phyloP scores from a whole-genome alignment of 192 early-diverging fungal species.

The Coemansia sp. region DNA sequence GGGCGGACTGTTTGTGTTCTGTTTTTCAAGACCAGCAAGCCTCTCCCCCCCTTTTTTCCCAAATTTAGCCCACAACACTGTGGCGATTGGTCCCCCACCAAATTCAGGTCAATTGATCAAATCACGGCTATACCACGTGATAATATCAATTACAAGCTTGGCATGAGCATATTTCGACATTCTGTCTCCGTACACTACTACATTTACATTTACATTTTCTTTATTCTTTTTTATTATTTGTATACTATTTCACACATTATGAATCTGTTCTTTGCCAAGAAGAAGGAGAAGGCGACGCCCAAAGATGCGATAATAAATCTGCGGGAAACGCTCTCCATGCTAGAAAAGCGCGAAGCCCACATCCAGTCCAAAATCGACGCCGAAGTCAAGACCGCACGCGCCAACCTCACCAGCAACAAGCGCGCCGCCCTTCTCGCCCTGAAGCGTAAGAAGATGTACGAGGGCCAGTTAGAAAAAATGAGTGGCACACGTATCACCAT shows the following conservation, averaged over 20 bases:
- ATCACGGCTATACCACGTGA: background rate
- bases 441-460: constrained; percentile 88
- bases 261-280: constrained; percentile 72
- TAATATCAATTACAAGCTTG: background rate
- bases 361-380: constrained; percentile 84
- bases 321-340: constrained; percentile 87
- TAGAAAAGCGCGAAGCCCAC: constrained; percentile 92
- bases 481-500: constrained; percentile 86
- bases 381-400: constrained; percentile 82
- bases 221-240: background rate
- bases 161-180: background rate
- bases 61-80: background rate
- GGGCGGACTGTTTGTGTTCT: background rate
- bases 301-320: constrained; percentile 96
- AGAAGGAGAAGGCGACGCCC: constrained; percentile 67
- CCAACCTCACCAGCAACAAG: constrained; percentile 92
- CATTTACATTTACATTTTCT: background rate
- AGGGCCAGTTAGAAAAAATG: constrained; percentile 85
- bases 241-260: constrained; percentile 33
- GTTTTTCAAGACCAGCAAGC: background rate
- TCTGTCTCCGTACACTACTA: too few species aligned
- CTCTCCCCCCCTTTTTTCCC: background rate
- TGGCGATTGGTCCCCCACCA: background rate
- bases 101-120: background rate
- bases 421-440: constrained; percentile 86